These are phyloP conservation scores for Candida insectalens DNA, from an alignment of 805 yeast genomes.

Conservation along the genomic window DNA sequence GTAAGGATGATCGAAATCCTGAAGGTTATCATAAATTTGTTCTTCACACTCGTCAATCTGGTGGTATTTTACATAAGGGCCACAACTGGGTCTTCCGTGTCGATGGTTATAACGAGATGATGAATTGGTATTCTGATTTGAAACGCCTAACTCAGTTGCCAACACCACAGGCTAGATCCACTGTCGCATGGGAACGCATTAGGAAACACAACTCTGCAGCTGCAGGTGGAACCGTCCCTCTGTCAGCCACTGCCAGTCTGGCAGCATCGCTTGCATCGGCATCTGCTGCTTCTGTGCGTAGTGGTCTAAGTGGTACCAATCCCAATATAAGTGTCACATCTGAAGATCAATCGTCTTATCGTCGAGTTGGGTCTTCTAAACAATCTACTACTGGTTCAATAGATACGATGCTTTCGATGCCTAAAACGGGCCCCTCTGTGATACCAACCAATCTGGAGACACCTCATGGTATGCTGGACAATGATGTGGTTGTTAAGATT, in stretches of 20 bases:
- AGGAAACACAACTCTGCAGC: slow-evolving; percentile 12
- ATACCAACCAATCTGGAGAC: slow-evolving; percentile 2
- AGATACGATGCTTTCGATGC: slow-evolving; percentile 14
- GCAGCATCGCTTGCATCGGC: slow-evolving; percentile 20
- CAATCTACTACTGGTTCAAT: slow-evolving; percentile 13
- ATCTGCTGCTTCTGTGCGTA: slow-evolving; percentile 8
- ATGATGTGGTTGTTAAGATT: slow-evolving; percentile 3
- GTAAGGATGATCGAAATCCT: slow-evolving; percentile 48
- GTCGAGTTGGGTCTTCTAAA: slow-evolving; percentile 3
- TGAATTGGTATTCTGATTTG: slow-evolving; percentile 77
- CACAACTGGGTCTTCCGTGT: slow-evolving; percentile 95
- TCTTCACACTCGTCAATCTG: slow-evolving; percentile 60
- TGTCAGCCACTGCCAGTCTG: slow-evolving; percentile 11
- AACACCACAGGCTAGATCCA: slow-evolving; percentile 49
- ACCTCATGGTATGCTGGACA: slow-evolving; percentile 4
- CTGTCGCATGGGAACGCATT: slow-evolving; percentile 27
- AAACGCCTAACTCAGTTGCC: slow-evolving; percentile 54
- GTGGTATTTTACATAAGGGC: slow-evolving; percentile 66
- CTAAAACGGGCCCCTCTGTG: slow-evolving; percentile 6
- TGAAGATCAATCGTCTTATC: slow-evolving; percentile 2
- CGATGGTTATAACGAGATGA: slow-evolving; percentile 72
- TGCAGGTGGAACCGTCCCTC: no score
- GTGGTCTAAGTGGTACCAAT: slow-evolving; percentile 9
- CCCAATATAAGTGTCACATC: slow-evolving; percentile 8
- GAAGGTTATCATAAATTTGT: slow-evolving; percentile 67